Evolutionary conservation across 345 rosid species (phyloP).

Genomic region (Stellera chamaejasme): DNA sequence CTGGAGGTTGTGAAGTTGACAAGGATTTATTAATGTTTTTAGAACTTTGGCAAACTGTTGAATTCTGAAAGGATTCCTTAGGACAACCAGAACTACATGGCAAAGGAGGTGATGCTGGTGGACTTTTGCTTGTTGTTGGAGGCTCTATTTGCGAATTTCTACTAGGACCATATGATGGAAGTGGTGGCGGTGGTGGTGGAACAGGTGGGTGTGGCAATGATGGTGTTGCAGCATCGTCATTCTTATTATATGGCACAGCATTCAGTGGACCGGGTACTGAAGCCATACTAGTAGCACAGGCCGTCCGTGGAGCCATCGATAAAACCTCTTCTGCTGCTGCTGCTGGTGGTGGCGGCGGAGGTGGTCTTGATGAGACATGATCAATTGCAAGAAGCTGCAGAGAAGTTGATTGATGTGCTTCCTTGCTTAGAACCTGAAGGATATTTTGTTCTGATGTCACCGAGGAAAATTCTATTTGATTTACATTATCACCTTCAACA

Average conservation of each 20-base stretch:
- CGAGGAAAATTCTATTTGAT: slow-evolving; percentile 27
- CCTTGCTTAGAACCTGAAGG: slow-evolving; percentile 22
- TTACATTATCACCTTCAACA: slow-evolving; percentile 32
- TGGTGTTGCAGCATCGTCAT: no score
- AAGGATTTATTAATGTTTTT: no score
- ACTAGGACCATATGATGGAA: slow-evolving; percentile 20
- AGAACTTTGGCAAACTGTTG: no score
- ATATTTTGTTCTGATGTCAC: slow-evolving; percentile 24
- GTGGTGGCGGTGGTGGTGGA: slow-evolving; percentile 29
- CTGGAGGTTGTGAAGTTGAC: slow-evolving; percentile 8
- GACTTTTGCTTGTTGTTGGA: slow-evolving; percentile 6
- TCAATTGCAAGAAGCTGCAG: slow-evolving; percentile 13
- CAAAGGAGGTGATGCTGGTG: slow-evolving; percentile 16
- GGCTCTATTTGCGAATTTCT: slow-evolving; percentile 16
- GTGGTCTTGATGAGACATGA: background rate
- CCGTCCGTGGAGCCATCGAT: no score
- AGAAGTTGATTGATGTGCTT: slow-evolving; percentile 21
- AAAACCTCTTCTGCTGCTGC: slow-evolving; percentile 13
- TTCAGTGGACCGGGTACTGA: no score
- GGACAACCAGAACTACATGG: slow-evolving; percentile 7
- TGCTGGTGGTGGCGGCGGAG: slow-evolving; percentile 9
- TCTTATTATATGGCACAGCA: no score
- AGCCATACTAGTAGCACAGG: no score
- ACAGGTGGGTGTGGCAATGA: slow-evolving; percentile 16
- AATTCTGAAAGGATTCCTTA: background rate